Percentiles rank a stretch among this genome's conserved stretches.
These are phyloP conservation scores for Aphanomyces euteiches DNA, from an alignment of 352 stramenopile genomes.

Conservation along the genomic window DNA sequence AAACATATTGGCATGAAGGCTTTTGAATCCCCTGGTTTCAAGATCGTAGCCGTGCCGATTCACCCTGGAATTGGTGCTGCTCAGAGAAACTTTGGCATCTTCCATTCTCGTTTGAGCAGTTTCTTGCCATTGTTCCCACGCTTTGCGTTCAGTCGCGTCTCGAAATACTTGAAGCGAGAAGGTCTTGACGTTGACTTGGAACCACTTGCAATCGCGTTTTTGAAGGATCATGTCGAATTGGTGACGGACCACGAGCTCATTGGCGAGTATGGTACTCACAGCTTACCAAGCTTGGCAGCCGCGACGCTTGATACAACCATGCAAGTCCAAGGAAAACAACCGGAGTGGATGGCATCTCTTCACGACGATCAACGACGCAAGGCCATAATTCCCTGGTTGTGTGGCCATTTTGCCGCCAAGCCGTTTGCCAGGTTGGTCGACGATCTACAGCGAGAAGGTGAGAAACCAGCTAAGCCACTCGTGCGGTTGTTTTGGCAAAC, in stretches of 20 bases:
- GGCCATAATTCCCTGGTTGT: conserved; percentile 18
- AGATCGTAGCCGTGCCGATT: conserved; percentile 26
- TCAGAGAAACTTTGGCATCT: neutral
- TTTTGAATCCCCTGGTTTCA: conserved; percentile 1
- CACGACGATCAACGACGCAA: neutral
- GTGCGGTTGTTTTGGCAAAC: conserved; percentile 28
- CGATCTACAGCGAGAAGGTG: neutral
- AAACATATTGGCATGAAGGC: conserved; percentile 11
- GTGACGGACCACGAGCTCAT: conserved; percentile 14
- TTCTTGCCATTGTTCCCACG: conserved; percentile 16
- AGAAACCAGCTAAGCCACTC: neutral
- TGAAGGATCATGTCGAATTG: conserved; percentile 17
- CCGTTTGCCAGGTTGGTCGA: conserved; percentile 23
- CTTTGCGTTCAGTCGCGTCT: conserved; percentile 5
- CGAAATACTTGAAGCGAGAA: neutral
- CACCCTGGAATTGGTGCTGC: neutral
- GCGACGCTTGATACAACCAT: conserved; percentile 15
- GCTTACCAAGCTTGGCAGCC: conserved; percentile 10
- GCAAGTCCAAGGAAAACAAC: neutral
- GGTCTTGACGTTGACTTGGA: conserved; percentile 22
- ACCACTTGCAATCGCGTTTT: conserved; percentile 21
- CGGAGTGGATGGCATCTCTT: neutral
- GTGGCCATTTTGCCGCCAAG: conserved; percentile 31
- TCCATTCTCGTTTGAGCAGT: neutral
- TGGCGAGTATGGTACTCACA: conserved; percentile 27